These are phyloP conservation scores for Naganishia friedmannii DNA, from an alignment of 768 basidiomycete genomes.

Conservation along the genomic window DNA sequence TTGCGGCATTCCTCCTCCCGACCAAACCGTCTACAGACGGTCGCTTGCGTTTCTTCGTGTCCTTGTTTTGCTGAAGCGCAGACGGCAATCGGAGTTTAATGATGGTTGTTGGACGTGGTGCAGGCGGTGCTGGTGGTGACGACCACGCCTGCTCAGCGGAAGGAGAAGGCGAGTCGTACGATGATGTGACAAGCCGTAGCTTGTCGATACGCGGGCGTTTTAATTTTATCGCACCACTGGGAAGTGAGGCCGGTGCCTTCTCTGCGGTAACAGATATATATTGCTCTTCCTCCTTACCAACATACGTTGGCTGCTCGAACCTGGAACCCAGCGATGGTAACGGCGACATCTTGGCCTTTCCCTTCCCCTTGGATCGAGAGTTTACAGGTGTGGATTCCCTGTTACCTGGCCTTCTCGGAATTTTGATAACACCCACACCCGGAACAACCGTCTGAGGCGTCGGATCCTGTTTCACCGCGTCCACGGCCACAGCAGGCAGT, in stretches of 20 bases:
- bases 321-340: neutral
- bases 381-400: neutral
- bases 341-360: slow-evolving; percentile 11
- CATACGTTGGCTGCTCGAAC: neutral
- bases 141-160: neutral
- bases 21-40: neutral
- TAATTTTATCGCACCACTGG: neutral
- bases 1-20: neutral
- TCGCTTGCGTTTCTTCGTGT: slow-evolving; percentile 14
- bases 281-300: neutral
- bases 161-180: neutral
- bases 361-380: neutral
- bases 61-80: slow-evolving; percentile 6
- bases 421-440: neutral
- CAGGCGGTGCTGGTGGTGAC: neutral
- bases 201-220: slow-evolving; percentile 14
- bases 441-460: neutral
- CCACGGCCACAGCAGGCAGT: neutral
- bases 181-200: neutral
- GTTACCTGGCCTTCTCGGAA: neutral
- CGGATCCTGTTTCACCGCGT: neutral
- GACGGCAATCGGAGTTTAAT: slow-evolving; percentile 25
- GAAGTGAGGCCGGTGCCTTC: neutral
- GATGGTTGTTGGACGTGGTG: neutral
- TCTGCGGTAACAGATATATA: neutral